phyloP scores from a whole-genome alignment of 441 rosid genomes.

The Arabidopsis hybrid region DNA sequence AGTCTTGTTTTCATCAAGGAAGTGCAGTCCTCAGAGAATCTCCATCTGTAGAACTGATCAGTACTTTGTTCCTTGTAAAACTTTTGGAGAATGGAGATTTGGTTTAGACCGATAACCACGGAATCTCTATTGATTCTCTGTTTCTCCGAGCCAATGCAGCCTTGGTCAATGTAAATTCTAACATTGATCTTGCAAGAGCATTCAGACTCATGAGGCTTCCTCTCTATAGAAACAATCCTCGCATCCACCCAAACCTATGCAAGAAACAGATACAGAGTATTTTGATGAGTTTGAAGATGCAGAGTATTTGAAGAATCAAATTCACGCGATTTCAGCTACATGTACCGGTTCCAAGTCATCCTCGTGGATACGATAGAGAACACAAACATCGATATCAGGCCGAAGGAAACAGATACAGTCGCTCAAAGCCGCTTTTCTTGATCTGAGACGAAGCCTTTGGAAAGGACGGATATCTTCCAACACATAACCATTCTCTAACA shows the following conservation, averaged over 20 bases:
- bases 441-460: slow-evolving; percentile 72
- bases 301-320: neutral
- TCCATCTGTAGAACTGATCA: slow-evolving; percentile 70
- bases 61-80: slow-evolving; percentile 57
- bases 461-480: slow-evolving; percentile 55
- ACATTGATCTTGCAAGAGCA: slow-evolving; percentile 72
- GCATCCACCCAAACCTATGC: slow-evolving; percentile 79
- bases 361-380: slow-evolving; percentile 49
- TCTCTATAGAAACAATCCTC: slow-evolving; percentile 69
- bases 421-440: slow-evolving; percentile 66
- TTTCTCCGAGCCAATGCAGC: slow-evolving; percentile 66
- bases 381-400: slow-evolving; percentile 79
- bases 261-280: slow-evolving; percentile 29
- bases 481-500: slow-evolving; percentile 43
- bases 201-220: slow-evolving; percentile 66
- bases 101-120: slow-evolving; percentile 55
- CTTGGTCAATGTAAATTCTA: slow-evolving; percentile 59
- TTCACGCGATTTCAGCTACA: slow-evolving; percentile 2
- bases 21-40: slow-evolving; percentile 66
- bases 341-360: slow-evolving; percentile 39
- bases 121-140: slow-evolving; percentile 58
- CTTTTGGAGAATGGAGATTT: slow-evolving; percentile 70
- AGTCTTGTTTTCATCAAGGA: slow-evolving; percentile 60
- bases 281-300: neutral
- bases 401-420: slow-evolving; percentile 87